Base-by-base conservation (phyloP, 345 rosid species). In the Lumnitzera littorea region DNA sequence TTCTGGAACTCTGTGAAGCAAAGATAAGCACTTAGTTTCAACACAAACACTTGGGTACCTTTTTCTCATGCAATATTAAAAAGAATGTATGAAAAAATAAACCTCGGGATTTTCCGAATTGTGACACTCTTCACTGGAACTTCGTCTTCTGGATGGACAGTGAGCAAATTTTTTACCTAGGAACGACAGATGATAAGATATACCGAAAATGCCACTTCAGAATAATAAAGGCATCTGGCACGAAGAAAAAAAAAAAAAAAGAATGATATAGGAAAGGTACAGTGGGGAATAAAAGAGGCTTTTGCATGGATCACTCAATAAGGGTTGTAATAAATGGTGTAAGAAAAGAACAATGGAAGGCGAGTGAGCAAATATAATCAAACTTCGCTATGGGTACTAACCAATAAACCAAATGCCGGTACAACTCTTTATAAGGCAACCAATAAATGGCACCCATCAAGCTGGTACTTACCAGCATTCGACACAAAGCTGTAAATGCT, bases 31-130 rank as follows among this genome's bases (percentile, higher is more conserved):
- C 15, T 10, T 27, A 23, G 24, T 48, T 17, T 20, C 10, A 48
- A 3, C 24, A 49, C 47, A 27, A 50, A 15, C 12, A 49, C 11
- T 0, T 3, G 11, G 43, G 43, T 36, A 36, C 43, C 43, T 36
- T 36, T 9, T 60, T 15, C 12, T 50, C 52, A 60, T 48, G 0
- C 15, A 47, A 17, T 60, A 49, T 13, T 50, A 60, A n/a, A 60
- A 12, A 11, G 24, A 49, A 57, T 27, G 12, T 15, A 60, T 50
- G 53, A 9, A 36, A 62, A 12, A 73, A 68, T 14, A 27, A 71
- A 90, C 99, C 96, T 94, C 7, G 97, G 97, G 66, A 94, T 88
- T 81, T 78, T 82, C 55, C 99, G 82, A 62, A 94, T 80, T 2
- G 99, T 90, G 60, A 94, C 91, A 72, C 46, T 83, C 77, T 94